phyloP scores from a whole-genome alignment of 495 filamentous ascomycete species.

The Xylaria curta region DNA sequence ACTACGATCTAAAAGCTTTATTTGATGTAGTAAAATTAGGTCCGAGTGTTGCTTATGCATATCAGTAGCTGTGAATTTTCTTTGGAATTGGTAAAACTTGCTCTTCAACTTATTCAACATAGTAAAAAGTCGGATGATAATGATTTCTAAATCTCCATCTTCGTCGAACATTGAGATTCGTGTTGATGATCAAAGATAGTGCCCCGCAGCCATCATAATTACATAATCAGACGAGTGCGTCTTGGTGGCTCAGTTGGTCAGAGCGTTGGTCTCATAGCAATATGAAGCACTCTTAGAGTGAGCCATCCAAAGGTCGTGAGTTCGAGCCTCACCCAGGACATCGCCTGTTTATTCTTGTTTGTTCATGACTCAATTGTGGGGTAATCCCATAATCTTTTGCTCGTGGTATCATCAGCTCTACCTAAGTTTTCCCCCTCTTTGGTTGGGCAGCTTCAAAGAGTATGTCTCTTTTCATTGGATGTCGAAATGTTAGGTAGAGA shows the following conservation, averaged over 20 bases:
- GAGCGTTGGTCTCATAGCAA: constrained; percentile 21
- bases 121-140: no score
- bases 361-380: background rate
- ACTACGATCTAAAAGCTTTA: background rate
- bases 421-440: background rate
- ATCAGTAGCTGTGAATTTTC: background rate
- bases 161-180: no score
- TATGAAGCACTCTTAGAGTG: constrained; percentile 21
- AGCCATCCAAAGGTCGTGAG: constrained; percentile 28
- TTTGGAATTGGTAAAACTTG: no score
- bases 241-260: constrained; percentile 19
- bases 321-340: constrained; percentile 25
- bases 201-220: background rate
- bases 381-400: background rate
- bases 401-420: background rate
- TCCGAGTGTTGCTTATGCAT: background rate
- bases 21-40: background rate
- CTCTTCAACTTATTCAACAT: no score
- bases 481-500: background rate
- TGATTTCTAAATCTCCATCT: no score
- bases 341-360: background rate
- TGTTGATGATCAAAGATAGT: no score
- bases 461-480: background rate
- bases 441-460: constrained; percentile 10
- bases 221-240: background rate